Percentiles rank a stretch among this genome's conserved stretches.
Conservation (phyloP, 495 filamentous ascomycete genomes). For the Aspergillus conjunctus region DNA sequence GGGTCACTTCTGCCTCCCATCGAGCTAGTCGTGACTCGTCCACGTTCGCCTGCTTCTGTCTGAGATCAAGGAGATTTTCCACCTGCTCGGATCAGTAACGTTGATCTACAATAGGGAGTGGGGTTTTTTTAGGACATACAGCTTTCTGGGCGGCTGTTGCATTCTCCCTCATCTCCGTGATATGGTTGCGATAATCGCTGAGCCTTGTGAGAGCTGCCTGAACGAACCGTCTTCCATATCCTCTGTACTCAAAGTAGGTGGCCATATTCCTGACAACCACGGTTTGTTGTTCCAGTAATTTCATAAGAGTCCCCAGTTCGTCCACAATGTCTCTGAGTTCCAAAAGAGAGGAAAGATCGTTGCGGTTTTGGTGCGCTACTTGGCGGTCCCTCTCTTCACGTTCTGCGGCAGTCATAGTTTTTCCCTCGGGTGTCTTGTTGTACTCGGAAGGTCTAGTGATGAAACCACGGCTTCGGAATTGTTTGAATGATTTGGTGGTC, state of each 20-base stretch:
- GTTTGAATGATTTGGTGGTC: conserved; percentile 64
- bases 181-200: conserved; percentile 57
- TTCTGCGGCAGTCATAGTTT: conserved; percentile 36
- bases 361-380: conserved; percentile 57
- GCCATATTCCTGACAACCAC: conserved; percentile 52
- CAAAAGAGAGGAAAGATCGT: conserved; percentile 64
- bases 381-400: conserved; percentile 55
- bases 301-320: conserved; percentile 60
- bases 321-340: conserved; percentile 70
- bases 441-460: conserved; percentile 51
- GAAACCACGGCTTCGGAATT: conserved; percentile 56
- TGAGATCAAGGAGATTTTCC: conserved; percentile 67
- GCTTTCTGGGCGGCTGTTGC: conserved; percentile 45
- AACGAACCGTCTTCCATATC: conserved; percentile 44
- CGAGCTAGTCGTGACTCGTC: conserved; percentile 67
- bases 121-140: conserved; percentile 20
- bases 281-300: conserved; percentile 61
- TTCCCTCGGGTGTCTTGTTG: conserved; percentile 50
- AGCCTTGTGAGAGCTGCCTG: conserved; percentile 55
- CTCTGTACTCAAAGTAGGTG: conserved; percentile 39
- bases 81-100: conserved; percentile 41
- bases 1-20: conserved; percentile 63
- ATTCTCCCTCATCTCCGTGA: conserved; percentile 61
- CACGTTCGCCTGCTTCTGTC: conserved; percentile 69
- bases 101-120: neutral